These are phyloP conservation scores for Salix suchowensis DNA, from an alignment of 345 rosid genomes.

Conservation along the genomic window DNA sequence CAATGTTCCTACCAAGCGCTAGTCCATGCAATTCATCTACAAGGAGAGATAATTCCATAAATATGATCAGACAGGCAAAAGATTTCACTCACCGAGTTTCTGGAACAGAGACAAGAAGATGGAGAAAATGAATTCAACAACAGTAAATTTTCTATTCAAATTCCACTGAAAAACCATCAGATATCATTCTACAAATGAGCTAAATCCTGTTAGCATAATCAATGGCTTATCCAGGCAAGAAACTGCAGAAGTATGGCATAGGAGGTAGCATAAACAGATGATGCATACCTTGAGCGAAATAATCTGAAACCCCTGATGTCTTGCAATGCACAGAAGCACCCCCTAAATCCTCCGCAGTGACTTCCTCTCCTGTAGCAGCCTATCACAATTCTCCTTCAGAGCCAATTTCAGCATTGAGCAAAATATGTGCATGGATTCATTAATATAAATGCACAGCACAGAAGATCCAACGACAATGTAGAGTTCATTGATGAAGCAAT, in stretches of 20 bases:
- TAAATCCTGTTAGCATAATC: neutral
- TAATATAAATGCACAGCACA: neutral
- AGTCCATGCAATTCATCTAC: slow-evolving; percentile 95
- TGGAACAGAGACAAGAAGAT: neutral
- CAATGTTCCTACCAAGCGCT: slow-evolving; percentile 80
- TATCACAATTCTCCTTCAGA: slow-evolving; percentile 47
- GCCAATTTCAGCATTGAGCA: neutral
- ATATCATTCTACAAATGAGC: neutral
- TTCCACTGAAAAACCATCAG: neutral
- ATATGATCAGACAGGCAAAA: slow-evolving; percentile 3
- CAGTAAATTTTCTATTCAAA: neutral
- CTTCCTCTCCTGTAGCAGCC: slow-evolving; percentile 99
- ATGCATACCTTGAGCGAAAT: slow-evolving; percentile 86
- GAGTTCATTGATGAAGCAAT: slow-evolving; percentile 3
- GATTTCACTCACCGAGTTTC: neutral
- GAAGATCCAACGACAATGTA: neutral
- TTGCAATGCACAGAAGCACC: slow-evolving; percentile 88
- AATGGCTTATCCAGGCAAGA: neutral
- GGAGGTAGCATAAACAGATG: neutral
- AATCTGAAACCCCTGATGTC: slow-evolving; percentile 90
- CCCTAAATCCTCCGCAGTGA: slow-evolving; percentile 92
- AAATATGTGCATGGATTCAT: neutral
- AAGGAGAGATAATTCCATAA: slow-evolving; percentile 12
- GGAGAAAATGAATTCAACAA: neutral
- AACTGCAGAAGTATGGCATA: slow-evolving; percentile 14